These are phyloP conservation scores for Pyrenophora seminiperda DNA, from an alignment of 2,329 filamentous ascomycete species.

Conservation along the genomic window DNA sequence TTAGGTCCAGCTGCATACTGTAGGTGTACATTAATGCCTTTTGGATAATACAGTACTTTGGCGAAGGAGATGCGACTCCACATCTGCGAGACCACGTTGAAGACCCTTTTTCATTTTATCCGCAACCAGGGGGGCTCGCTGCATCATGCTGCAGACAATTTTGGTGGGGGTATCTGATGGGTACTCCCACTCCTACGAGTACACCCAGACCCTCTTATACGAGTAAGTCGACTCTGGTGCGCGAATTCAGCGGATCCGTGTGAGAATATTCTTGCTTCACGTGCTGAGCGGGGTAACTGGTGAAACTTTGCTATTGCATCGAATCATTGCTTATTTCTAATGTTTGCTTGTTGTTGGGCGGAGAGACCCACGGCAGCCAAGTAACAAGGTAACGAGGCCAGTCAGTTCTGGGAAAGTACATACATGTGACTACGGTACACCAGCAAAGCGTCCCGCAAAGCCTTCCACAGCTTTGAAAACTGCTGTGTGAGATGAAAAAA, in stretches of 20 bases:
- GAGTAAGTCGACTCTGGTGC: background rate
- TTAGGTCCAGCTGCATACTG: background rate
- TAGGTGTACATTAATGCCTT: no score
- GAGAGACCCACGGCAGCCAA: no score
- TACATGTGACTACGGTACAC: no score
- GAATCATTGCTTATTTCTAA: background rate
- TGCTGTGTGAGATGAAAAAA: no score
- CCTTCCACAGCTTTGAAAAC: no score
- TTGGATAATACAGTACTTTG: no score
- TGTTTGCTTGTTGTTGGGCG: background rate
- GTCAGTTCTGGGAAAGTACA: no score
- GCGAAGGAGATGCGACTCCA: background rate
- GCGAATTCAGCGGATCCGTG: background rate
- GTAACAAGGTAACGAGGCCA: no score
- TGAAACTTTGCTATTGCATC: background rate
- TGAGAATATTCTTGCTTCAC: background rate
- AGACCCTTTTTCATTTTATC: background rate
- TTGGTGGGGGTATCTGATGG: background rate
- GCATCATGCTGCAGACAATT: background rate
- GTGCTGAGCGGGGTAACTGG: background rate
- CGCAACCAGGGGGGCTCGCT: background rate
- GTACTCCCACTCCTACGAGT: background rate
- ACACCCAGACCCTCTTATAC: background rate
- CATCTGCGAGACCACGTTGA: background rate
- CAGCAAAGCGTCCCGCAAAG: no score